Percentiles rank a stretch among this genome's conserved stretches.
Evolutionary conservation across 2,329 filamentous ascomycete species (phyloP).

Genomic region (Sporothrix luriei): DNA sequence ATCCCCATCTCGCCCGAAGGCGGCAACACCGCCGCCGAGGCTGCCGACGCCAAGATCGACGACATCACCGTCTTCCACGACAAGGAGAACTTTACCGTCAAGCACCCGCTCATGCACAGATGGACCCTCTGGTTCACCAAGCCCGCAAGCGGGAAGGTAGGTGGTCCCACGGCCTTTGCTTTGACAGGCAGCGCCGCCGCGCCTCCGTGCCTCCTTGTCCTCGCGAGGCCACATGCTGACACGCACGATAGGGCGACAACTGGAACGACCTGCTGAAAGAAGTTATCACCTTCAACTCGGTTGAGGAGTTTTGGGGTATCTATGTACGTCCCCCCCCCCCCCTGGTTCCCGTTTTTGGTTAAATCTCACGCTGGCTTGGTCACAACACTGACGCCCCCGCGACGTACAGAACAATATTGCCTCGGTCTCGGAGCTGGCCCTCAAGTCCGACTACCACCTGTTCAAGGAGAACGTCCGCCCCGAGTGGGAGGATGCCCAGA

Average conservation of each 20-base stretch:
- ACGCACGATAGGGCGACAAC: constrained; percentile 76
- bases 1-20: constrained; percentile 69
- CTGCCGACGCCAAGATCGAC: constrained; percentile 55
- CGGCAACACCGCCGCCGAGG: constrained; percentile 54
- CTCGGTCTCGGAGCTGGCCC: constrained; percentile 87
- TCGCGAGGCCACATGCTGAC: constrained; percentile 29
- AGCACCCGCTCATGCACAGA: constrained; percentile 94
- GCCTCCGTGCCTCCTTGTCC: too few species aligned
- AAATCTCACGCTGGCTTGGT: constrained; percentile 29
- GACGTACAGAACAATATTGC: constrained; percentile 91
- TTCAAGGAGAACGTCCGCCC: constrained; percentile 97
- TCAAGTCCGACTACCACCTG: constrained; percentile 98
- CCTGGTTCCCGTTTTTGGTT: neutral
- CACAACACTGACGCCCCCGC: too few species aligned
- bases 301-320: constrained; percentile 99
- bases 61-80: constrained; percentile 96
- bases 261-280: constrained; percentile 98
- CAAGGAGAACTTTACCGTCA: constrained; percentile 98
- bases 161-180: neutral
- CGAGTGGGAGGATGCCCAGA: constrained; percentile 97
- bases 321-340: constrained; percentile 68
- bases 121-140: constrained; percentile 99
- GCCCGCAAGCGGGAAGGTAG: constrained; percentile 90
- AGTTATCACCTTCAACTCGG: constrained; percentile 97
- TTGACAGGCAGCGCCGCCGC: too few species aligned